Base-by-base conservation (phyloP, 805 yeast species). In the Ogataea salicorniae region DNA sequence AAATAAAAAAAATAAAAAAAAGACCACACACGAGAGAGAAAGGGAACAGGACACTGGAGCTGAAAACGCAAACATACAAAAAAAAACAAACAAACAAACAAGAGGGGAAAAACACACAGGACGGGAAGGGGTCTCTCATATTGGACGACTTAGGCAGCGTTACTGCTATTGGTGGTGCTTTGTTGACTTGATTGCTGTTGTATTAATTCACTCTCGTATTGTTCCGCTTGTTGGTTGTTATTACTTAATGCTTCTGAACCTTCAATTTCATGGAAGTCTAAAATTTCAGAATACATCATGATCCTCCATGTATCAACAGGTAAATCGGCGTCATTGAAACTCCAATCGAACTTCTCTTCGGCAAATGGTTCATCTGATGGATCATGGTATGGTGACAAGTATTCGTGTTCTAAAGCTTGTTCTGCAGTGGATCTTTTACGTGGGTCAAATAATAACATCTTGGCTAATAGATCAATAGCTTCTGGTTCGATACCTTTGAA, bases 271-370 rank as follows among this genome's bases (percentile, higher is more conserved):
- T 92, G 98, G 78, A 90, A 92, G 66, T 92, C 97, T 56, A 94
- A 74, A 52, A 92, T 94, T 70, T 92, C 99, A 45, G 95, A 85
- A 70, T 94, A 94, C 96, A 94, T 92, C 98, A 94, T 92, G 17
- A 90, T 96, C 71, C 96, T 83, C 99, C 99, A 92, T 14, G 97
- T 89, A 62, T 94, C 98, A 16, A 94, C 94, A 3, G 98, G 97
- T 59, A 92, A 76, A 68, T 92, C 99, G 0, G 97, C 98, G 58
- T 95, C 98, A 66, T 94, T 92, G 68, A 92, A 92, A 60, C 94
- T 84, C 99, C 99, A 94, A 69, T 94, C 99, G 61, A 94, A 94
- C 64, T 85, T 86, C 56, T 85, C 87, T 42, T 83, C 88, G 31
- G 98, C 96, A 5, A 80, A 85, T 1, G 99, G 99, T 70, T 94